Evolutionary conservation across 257 asterid genomes (phyloP).

Genomic region (Penstemon davidsonii): DNA sequence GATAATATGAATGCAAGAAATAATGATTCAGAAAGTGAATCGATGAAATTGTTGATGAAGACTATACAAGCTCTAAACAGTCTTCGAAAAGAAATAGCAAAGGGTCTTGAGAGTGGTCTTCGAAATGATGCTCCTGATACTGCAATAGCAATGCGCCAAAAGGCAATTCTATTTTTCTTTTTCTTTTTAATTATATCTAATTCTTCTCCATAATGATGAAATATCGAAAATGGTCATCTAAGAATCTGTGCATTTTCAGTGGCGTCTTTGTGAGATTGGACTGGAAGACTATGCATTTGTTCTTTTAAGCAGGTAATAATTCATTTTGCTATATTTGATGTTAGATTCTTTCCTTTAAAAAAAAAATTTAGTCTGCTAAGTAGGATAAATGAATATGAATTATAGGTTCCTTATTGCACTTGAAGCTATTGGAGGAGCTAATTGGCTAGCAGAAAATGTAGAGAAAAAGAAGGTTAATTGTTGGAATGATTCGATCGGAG

Average conservation of each 20-base stretch:
- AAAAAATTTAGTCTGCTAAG: too few relatives aligned
- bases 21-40: conserved; percentile 40
- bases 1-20: conserved; percentile 46
- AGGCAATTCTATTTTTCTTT: conserved; percentile 39
- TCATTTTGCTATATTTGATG: neutral
- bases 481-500: conserved; percentile 73
- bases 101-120: conserved; percentile 94
- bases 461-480: conserved; percentile 45
- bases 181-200: conserved; percentile 2
- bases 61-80: conserved; percentile 55
- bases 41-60: conserved; percentile 50
- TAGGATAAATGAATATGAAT: neutral
- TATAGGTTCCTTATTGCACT: conserved; percentile 79
- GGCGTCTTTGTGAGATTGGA: conserved; percentile 98
- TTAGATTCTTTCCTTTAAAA: too few relatives aligned
- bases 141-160: conserved; percentile 98
- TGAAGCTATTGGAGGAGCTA: conserved; percentile 77
- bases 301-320: conserved; percentile 86
- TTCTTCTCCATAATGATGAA: conserved; percentile 14
- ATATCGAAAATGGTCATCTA: conserved; percentile 18
- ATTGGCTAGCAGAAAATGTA: conserved; percentile 61
- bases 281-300: conserved; percentile 95
- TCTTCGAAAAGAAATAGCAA: conserved; percentile 73
- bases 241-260: conserved; percentile 48
- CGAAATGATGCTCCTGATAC: conserved; percentile 94